These are phyloP conservation scores for Xylaria digitata DNA, from an alignment of 2,329 filamentous ascomycete genomes.

Conservation along the genomic window DNA sequence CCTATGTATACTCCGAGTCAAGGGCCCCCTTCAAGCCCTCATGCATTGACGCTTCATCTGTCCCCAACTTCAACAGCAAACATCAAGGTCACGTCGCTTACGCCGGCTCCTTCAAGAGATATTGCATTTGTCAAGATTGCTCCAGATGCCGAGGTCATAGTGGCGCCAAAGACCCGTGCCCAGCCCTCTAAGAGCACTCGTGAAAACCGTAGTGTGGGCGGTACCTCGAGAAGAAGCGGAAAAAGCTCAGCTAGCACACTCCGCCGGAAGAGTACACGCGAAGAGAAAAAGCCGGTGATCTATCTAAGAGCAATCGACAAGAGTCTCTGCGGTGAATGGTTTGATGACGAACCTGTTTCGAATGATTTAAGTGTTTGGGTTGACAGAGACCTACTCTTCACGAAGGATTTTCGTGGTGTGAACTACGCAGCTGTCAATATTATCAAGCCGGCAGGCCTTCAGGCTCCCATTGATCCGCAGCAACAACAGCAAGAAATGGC, in stretches of 20 bases:
- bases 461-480: constrained; percentile 76
- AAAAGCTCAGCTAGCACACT: constrained; percentile 80
- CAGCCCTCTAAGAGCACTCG: constrained; percentile 73
- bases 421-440: constrained; percentile 86
- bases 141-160: constrained; percentile 94
- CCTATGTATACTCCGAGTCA: constrained; percentile 71
- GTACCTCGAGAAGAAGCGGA: constrained; percentile 81
- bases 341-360: constrained; percentile 72
- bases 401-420: constrained; percentile 78
- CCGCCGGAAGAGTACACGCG: constrained; percentile 65
- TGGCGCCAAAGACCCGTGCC: constrained; percentile 89
- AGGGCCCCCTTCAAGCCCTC: constrained; percentile 66
- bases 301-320: constrained; percentile 86
- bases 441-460: constrained; percentile 82
- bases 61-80: constrained; percentile 96
- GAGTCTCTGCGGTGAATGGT: constrained; percentile 76
- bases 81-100: constrained; percentile 85
- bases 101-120: constrained; percentile 74
- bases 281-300: constrained; percentile 73
- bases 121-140: constrained; percentile 90
- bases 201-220: constrained; percentile 83
- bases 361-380: constrained; percentile 82
- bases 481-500: constrained; percentile 75
- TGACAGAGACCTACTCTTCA: constrained; percentile 78
- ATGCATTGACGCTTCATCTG: constrained; percentile 90